Evolutionary conservation across 768 basidiomycete genomes (phyloP), one percentile per base, ranked within the genome.

Genomic region (Leccinum aurantiacum): DNA sequence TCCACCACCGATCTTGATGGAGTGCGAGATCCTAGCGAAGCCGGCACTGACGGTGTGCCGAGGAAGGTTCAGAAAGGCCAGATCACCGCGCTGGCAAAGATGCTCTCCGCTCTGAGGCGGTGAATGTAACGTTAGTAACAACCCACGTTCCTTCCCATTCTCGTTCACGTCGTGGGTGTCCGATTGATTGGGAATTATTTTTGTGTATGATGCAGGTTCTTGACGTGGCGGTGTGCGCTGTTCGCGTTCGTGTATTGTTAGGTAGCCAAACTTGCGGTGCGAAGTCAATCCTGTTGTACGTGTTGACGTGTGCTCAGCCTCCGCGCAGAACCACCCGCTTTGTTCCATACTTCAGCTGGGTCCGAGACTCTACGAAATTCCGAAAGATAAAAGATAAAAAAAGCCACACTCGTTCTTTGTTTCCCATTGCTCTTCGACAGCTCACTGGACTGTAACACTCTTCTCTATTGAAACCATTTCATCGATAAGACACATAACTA

Each of bases 31-130:
- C 53, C 50, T 19, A 54, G 49, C 56, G 70, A 71, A 61, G 35
- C 59, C 41, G 60, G 58, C 49, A 57, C 56, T 48, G 80, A 82
- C 35, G 78, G 80, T 53, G 76, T 76, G 53, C 83, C 84, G 54
- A 77, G 91, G 82, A 93, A 90, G 77, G 88, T 91, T 69, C 88
- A 92, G 78, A 93, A 88, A 75, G 90, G 89, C 52, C 93, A 95
- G 79, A 94, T 94, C 77, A 87, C 88, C 68, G 84, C 91, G 46
- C 79, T 95, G 67, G 93, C 93, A 59, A 95, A 95, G 86, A 92
- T 95, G 91, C 78, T 95, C 60, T 91, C 87, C 59, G 89, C 89
- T 54, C 74, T 91, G 75, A 81, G 89, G 69, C 87, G 87, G 69
- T 90, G 56, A 72, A 64, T 69, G 68, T 68, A 64, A 71, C 63